phyloP scores from a whole-genome alignment of 1,139 yeast species.

The Yamadazyma aaseri region DNA sequence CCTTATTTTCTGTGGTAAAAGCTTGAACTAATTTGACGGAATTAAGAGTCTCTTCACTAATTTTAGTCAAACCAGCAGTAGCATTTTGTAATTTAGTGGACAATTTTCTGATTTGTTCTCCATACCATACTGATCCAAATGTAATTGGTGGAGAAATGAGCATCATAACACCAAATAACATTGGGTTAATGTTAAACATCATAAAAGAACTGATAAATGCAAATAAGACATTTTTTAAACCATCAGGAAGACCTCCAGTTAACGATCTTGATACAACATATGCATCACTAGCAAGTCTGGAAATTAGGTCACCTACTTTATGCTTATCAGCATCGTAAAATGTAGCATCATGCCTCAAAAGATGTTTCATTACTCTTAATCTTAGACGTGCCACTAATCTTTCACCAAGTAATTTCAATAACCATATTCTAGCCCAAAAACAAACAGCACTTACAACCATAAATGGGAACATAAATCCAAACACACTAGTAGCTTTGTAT shows the following conservation, averaged over 20 bases:
- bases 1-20: constrained; percentile 46
- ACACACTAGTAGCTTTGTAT: constrained; percentile 41
- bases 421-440: constrained; percentile 53
- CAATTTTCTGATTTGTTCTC: constrained; percentile 44
- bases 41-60: constrained; percentile 46
- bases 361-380: constrained; percentile 46
- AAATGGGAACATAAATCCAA: constrained; percentile 46
- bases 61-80: constrained; percentile 47
- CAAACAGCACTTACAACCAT: constrained; percentile 46
- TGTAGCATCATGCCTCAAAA: constrained; percentile 50
- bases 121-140: constrained; percentile 50
- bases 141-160: constrained; percentile 55
- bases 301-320: constrained; percentile 55
- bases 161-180: constrained; percentile 49
- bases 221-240: constrained; percentile 45
- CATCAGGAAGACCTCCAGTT: constrained; percentile 48
- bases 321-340: constrained; percentile 53
- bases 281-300: constrained; percentile 54
- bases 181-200: constrained; percentile 48
- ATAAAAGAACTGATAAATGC: constrained; percentile 46
- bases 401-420: constrained; percentile 44
- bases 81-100: constrained; percentile 47
- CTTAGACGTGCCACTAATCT: constrained; percentile 47
- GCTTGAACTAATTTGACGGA: constrained; percentile 46
- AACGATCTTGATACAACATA: constrained; percentile 49